phyloP scores from a whole-genome alignment of 108 stramenopile genomes.

The Skeletonema menzelii region DNA sequence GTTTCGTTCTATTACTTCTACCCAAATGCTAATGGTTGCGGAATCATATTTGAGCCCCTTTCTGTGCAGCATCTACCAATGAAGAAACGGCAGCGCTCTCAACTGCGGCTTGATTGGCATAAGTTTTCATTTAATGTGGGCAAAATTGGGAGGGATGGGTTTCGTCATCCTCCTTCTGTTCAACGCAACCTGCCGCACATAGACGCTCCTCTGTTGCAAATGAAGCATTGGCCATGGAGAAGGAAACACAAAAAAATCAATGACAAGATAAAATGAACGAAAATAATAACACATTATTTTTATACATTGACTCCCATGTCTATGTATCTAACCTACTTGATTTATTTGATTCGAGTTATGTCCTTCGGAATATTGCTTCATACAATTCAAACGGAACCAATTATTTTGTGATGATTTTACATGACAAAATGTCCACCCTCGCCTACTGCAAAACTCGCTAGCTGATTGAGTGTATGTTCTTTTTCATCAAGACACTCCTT shows the following conservation, averaged over 20 bases:
- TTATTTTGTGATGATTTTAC: constrained; percentile 7
- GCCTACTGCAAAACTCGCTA: constrained; percentile 84
- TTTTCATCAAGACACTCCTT: constrained; percentile 76
- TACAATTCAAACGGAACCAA: not conserved
- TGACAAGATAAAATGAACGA: not conserved
- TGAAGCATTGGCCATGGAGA: constrained; percentile 66
- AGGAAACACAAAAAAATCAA: constrained; percentile 1
- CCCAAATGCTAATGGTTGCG: constrained; percentile 49
- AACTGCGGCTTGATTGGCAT: constrained; percentile 58
- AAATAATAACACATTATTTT: not conserved
- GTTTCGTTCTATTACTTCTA: constrained; percentile 53
- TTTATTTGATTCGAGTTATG: not conserved
- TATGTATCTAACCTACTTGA: not conserved
- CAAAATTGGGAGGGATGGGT: constrained; percentile 47
- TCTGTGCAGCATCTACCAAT: constrained; percentile 29
- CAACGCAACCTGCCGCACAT: constrained; percentile 48
- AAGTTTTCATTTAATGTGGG: constrained; percentile 48
- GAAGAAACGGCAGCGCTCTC: constrained; percentile 30
- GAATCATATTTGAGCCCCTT: constrained; percentile 54
- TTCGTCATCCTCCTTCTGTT: constrained; percentile 50
- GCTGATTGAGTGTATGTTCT: constrained; percentile 72
- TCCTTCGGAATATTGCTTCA: not conserved
- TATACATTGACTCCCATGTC: not conserved
- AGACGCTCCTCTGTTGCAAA: constrained; percentile 37
- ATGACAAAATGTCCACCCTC: constrained; percentile 79